Conservation (phyloP, 345 rosid genomes). For the Salix koriyanagi region DNA sequence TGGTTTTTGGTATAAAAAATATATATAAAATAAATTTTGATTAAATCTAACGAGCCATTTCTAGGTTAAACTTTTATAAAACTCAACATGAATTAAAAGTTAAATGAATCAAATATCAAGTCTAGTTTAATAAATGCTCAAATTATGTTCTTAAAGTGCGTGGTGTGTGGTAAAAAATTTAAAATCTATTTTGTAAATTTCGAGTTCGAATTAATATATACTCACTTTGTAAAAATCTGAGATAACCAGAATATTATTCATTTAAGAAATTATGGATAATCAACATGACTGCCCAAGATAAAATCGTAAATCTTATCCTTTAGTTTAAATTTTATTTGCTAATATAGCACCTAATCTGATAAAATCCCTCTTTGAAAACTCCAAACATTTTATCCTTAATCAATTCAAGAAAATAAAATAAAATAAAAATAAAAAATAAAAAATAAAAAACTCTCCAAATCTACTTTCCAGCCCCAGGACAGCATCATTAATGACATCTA, state of each 20-base stretch:
- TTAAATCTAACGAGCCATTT: too few relatives aligned
- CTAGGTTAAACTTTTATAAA: too few relatives aligned
- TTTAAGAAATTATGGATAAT: neutral
- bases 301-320: neutral
- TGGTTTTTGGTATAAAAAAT: too few relatives aligned
- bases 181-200: fast-evolving
- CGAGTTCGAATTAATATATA: fast-evolving
- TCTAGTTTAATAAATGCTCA: too few relatives aligned
- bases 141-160: fast-evolving
- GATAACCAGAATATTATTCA: too few relatives aligned
- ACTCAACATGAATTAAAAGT: too few relatives aligned
- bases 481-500: constrained; percentile 17
- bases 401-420: neutral
- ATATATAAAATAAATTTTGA: too few relatives aligned
- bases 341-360: neutral
- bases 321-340: neutral
- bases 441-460: neutral
- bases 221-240: fast-evolving
- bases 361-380: neutral
- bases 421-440: neutral
- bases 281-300: neutral
- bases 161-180: fast-evolving
- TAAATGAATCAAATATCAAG: too few relatives aligned
- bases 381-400: neutral
- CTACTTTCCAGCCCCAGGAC: neutral